Conservation (phyloP, 169 alveolate species). For the Besnoitia besnoiti region DNA sequence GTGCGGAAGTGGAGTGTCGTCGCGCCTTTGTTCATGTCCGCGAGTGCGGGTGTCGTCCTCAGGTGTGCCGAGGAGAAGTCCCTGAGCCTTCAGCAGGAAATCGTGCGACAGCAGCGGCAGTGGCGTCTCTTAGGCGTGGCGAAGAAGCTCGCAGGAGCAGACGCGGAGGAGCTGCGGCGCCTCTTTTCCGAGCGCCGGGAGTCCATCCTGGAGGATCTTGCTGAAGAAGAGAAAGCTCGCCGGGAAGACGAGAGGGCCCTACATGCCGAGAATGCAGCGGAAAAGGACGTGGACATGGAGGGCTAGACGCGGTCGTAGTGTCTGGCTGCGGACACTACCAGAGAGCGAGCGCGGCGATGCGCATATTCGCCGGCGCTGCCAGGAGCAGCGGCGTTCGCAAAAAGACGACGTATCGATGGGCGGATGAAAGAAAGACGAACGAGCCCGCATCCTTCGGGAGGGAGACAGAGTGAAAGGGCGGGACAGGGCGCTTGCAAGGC, state of each 20-base stretch:
- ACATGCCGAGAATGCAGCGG: not conserved
- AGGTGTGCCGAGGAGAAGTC: constrained; percentile 44
- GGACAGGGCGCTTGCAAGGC: no score
- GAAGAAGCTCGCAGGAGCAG: not conserved
- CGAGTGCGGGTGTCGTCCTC: not conserved
- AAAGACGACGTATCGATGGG: no score
- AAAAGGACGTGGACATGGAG: not conserved
- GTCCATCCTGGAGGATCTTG: not conserved
- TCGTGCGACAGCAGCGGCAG: constrained; percentile 21
- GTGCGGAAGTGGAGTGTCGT: no score
- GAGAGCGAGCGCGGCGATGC: no score
- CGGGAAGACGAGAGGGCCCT: not conserved
- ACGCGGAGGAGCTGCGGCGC: not conserved
- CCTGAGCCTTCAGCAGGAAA: constrained; percentile 3
- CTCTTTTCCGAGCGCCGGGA: not conserved
- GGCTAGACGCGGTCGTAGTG: not conserved
- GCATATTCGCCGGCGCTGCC: no score
- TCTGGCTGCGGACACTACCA: not conserved
- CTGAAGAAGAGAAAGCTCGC: not conserved
- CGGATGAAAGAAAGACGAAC: no score
- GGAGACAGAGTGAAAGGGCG: no score
- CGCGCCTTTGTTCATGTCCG: no score
- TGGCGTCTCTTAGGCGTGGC: constrained; percentile 20
- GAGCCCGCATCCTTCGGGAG: no score
- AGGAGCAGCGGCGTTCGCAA: no score